phyloP scores from a whole-genome alignment of 139 green algal genomes.

The Eudorina sp. region DNA sequence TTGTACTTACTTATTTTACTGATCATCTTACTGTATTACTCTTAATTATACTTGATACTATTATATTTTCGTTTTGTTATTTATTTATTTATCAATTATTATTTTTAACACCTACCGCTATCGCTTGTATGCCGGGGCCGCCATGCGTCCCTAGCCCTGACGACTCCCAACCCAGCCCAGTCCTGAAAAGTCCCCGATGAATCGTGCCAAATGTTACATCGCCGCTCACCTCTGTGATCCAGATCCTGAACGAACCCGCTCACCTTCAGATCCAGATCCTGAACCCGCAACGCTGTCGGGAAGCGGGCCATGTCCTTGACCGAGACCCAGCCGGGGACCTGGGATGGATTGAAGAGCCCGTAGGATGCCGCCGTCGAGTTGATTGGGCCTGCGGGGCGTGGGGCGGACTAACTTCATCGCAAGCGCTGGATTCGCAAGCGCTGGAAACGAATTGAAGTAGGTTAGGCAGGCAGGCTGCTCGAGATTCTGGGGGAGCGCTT shows the following conservation, averaged over 20 bases:
- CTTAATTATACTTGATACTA: too few species aligned
- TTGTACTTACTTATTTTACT: too few species aligned
- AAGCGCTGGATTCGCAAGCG: not conserved
- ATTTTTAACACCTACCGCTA: not conserved
- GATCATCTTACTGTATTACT: too few species aligned
- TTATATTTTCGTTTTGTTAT: not conserved
- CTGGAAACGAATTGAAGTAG: not conserved
- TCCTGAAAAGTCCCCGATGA: too few species aligned
- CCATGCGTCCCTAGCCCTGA: too few species aligned
- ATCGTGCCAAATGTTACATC: too few species aligned
- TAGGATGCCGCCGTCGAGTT: too few species aligned
- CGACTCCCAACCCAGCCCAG: too few species aligned
- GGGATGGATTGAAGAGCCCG: not conserved
- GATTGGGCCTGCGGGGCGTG: not conserved
- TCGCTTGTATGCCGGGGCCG: too few species aligned
- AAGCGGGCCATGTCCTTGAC: not conserved
- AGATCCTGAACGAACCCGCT: not conserved
- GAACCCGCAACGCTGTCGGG: not conserved
- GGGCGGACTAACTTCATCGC: not conserved
- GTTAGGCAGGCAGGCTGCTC: too few species aligned
- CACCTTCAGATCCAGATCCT: not conserved
- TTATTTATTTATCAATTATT: not conserved
- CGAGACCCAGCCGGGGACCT: not conserved
- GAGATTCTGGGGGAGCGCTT: too few species aligned
- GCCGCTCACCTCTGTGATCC: too few species aligned